Base-by-base conservation (phyloP, 495 filamentous ascomycete genomes). In the Penicillium egyptiacum region DNA sequence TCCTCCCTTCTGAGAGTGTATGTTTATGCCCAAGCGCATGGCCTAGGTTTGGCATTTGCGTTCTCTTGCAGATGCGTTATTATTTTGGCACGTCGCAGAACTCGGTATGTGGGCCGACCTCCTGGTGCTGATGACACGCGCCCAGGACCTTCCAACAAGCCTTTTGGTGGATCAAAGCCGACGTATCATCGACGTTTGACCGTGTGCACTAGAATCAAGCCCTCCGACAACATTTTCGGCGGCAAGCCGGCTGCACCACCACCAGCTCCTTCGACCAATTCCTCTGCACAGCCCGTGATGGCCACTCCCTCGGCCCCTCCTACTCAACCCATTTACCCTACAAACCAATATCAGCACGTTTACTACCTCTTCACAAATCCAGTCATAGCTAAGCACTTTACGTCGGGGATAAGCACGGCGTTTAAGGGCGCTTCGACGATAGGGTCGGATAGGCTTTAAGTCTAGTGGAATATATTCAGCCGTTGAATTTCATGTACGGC, bases 211-310 rank as follows among this genome's bases (percentile, higher is more conserved):
- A n/a, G n/a, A n/a, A n/a, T n/a, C n/a, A n/a, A n/a, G n/a, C n/a
- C n/a, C n/a, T n/a, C n/a, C n/a, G n/a, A n/a, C n/a, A n/a, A n/a
- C n/a, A n/a, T n/a, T n/a, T n/a, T n/a, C n/a, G n/a, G n/a, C n/a
- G n/a, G 26, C 26, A 26, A 26, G 26, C 26, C 26, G 26, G 5
- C 6, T 26, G 26, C 7, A 26, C 26, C 68, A 2, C 60, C 70
- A 65, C 52, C 20, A 71, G 76, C 70, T 19, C 55, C 70, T 17
- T 72, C 63, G 49, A 66, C 59, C 11, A 63, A 69, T 17, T 58
- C 66, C 37, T 69, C 58, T 52, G 70, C 84, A 57, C 49, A 25
- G 23, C 50, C 42, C 19, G 16, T 62, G 22, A 46, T 65, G 22
- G 64, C 50, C 47, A 74, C 77, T 16, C 67, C 66, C 33, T 65